Percentiles rank a stretch among this genome's conserved stretches.
Evolutionary conservation across 2,329 filamentous ascomycete species (phyloP).

Genomic region (Aspergillus sergii): DNA sequence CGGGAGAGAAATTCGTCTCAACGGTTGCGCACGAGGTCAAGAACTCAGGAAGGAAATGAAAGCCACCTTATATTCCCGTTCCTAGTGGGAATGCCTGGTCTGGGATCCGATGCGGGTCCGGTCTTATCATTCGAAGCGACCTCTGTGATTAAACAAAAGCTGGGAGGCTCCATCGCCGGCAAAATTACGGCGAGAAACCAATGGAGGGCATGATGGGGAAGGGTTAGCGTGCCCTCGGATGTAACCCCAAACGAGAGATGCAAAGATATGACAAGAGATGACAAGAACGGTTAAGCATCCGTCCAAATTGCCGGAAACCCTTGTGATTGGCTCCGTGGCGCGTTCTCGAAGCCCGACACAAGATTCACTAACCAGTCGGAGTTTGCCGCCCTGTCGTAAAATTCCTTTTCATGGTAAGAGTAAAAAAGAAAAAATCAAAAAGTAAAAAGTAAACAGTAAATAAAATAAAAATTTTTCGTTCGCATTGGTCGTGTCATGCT

Average conservation of each 20-base stretch:
- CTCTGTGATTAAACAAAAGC: slow-evolving; percentile 15
- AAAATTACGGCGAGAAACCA: slow-evolving; percentile 19
- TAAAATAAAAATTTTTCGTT: background rate
- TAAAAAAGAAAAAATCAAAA: background rate
- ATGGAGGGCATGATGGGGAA: slow-evolving; percentile 8
- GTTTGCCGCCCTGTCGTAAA: slow-evolving; percentile 5
- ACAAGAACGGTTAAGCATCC: slow-evolving; percentile 26
- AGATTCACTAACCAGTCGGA: slow-evolving; percentile 7
- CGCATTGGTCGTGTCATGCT: background rate
- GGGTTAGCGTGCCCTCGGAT: slow-evolving; percentile 24
- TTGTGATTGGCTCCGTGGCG: slow-evolving; percentile 15
- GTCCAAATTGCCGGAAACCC: slow-evolving; percentile 8
- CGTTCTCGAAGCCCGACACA: slow-evolving; percentile 16
- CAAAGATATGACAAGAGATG: slow-evolving; percentile 22
- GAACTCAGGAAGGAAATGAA: slow-evolving; percentile 17
- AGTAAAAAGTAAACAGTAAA: too few relatives aligned
- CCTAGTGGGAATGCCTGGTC: slow-evolving; percentile 16
- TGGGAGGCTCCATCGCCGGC: slow-evolving; percentile 21
- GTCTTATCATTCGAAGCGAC: slow-evolving; percentile 6
- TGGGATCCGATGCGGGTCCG: slow-evolving; percentile 64
- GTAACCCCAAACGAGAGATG: slow-evolving; percentile 29
- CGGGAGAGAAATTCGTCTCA: slow-evolving; percentile 13
- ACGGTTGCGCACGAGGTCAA: slow-evolving; percentile 14
- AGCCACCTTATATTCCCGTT: slow-evolving; percentile 29
- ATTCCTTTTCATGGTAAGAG: background rate